Percentiles rank a stretch among this genome's conserved stretches.
These are phyloP conservation scores for Quercus cerris DNA, from an alignment of 306 rosid species.

Conservation along the genomic window DNA sequence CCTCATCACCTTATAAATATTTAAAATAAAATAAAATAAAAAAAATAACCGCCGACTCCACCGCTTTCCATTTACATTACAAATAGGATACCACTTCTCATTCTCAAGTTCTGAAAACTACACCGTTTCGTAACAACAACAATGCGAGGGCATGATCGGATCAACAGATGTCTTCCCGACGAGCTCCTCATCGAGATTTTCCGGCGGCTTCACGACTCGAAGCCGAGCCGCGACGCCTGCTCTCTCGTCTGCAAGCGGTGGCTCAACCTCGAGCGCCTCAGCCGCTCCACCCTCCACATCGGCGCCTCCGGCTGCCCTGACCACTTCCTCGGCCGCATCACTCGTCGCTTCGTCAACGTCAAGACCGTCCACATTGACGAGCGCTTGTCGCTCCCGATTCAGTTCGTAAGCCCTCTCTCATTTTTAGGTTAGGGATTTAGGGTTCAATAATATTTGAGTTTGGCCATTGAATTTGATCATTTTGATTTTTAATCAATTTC, in stretches of 20 bases:
- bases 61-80: background rate
- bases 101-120: background rate
- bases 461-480: background rate
- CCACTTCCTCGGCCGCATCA: constrained; percentile 49
- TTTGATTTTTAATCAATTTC: background rate
- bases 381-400: constrained; percentile 60
- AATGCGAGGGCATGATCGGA: constrained; percentile 68
- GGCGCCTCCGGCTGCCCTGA: constrained; percentile 80
- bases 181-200: constrained; percentile 79
- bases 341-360: constrained; percentile 66
- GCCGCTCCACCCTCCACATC: constrained; percentile 69
- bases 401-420: constrained; percentile 32
- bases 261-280: constrained; percentile 78
- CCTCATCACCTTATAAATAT: no score
- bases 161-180: constrained; percentile 74
- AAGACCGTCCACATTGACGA: constrained; percentile 68
- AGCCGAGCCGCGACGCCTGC: constrained; percentile 69
- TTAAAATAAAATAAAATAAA: no score
- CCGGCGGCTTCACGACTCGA: constrained; percentile 49
- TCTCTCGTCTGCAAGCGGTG: constrained; percentile 91
- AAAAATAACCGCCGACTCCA: constrained; percentile 20
- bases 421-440: no score
- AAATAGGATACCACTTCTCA: background rate
- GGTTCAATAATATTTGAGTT: background rate
- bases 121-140: background rate